Percentiles rank a stretch among this genome's conserved stretches.
Conservation (phyloP, 768 basidiomycete genomes). For the Serpula lacrymans region DNA sequence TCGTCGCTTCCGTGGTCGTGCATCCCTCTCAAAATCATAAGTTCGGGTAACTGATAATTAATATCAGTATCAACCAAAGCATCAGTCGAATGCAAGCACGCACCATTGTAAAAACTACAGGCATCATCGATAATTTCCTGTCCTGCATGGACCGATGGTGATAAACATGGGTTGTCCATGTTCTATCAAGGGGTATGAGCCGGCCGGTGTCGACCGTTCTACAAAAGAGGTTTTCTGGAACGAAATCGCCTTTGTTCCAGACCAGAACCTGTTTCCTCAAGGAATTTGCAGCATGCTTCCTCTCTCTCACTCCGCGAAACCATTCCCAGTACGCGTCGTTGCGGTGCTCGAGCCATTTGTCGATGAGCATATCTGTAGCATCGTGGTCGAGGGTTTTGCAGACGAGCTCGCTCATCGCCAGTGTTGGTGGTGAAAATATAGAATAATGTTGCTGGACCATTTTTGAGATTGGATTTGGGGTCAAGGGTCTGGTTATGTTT, state of each 20-base stretch:
- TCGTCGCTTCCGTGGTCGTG: slow-evolving; percentile 79
- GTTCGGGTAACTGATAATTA: slow-evolving; percentile 73
- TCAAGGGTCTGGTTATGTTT: too few species aligned
- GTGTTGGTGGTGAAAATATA: slow-evolving; percentile 58
- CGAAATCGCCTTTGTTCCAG: slow-evolving; percentile 68
- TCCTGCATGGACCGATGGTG: slow-evolving; percentile 76
- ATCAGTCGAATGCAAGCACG: slow-evolving; percentile 11
- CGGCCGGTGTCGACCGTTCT: slow-evolving; percentile 76
- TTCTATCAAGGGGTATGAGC: slow-evolving; percentile 75
- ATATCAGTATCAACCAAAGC: slow-evolving; percentile 7
- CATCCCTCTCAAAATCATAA: slow-evolving; percentile 79
- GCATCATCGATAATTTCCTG: slow-evolving; percentile 71
- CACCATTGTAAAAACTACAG: slow-evolving; percentile 80
- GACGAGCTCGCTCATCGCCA: slow-evolving; percentile 76
- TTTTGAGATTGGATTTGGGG: slow-evolving; percentile 3
- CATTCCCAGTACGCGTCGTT: slow-evolving; percentile 76
- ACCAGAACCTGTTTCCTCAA: slow-evolving; percentile 47
- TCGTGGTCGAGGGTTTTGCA: slow-evolving; percentile 77
- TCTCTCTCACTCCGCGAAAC: slow-evolving; percentile 68
- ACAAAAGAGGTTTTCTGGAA: slow-evolving; percentile 77
- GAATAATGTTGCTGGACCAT: slow-evolving; percentile 49
- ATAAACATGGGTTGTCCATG: slow-evolving; percentile 80
- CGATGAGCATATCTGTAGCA: slow-evolving; percentile 73
- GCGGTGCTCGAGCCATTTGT: slow-evolving; percentile 80
- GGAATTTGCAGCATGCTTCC: slow-evolving; percentile 53